Conservation (phyloP, 2,329 filamentous ascomycete genomes). For the Hypoxylon sp. region DNA sequence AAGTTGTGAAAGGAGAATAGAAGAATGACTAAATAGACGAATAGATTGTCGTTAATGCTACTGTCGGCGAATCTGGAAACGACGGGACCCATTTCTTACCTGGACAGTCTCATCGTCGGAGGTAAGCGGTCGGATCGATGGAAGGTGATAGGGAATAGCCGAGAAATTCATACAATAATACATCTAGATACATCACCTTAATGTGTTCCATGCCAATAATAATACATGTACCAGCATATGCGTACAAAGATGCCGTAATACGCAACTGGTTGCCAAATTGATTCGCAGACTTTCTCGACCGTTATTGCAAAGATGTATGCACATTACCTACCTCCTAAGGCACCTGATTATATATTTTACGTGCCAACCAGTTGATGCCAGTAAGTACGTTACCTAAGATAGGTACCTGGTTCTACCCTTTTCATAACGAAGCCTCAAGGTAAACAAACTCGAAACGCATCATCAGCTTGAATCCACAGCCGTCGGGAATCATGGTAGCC, state of each 20-base stretch:
- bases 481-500: conserved; percentile 28
- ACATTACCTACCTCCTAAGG: too few relatives aligned
- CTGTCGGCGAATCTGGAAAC: not conserved
- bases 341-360: too few relatives aligned
- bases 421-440: not conserved
- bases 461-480: conserved; percentile 21
- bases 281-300: too few relatives aligned
- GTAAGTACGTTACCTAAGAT: too few relatives aligned
- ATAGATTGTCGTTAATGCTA: not conserved
- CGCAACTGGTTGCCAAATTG: not conserved
- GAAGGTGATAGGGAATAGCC: conserved; percentile 3
- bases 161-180: conserved; percentile 13
- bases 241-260: not conserved
- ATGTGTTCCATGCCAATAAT: too few relatives aligned
- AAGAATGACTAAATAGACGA: not conserved
- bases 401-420: not conserved
- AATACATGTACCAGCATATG: too few relatives aligned
- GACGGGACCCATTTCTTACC: not conserved
- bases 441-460: conserved; percentile 20
- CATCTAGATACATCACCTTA: too few relatives aligned
- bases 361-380: too few relatives aligned
- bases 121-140: conserved; percentile 7
- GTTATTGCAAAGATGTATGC: too few relatives aligned
- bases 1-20: not conserved
- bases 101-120: not conserved